Evolutionary conservation across 192 early-diverging fungal genomes (phyloP), one percentile per base, ranked within the genome.

Genomic region (Coemansia sp.): DNA sequence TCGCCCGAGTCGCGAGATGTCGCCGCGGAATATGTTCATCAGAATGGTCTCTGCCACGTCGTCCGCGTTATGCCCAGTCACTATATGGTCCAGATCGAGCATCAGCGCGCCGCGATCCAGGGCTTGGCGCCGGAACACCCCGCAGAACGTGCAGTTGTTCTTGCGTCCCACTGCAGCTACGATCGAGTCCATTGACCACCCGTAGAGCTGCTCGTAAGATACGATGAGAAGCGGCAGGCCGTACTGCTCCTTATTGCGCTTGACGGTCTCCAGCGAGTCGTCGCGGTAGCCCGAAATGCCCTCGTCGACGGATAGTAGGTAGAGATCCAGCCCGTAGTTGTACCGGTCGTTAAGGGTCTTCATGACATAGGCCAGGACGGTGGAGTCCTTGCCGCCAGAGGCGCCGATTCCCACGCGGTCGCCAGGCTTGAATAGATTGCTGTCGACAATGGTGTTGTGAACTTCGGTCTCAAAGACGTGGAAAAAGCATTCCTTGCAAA

Each of bases 141-240:
- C 97, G 69, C 97, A 99, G 71, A 97, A 99, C 13, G 97, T 99
- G 79, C 97, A 99, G 77, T 99, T 99, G 76, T 97, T 99, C 75
- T 98, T 97, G 58, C 90, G 85, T 0, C 97, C 97, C 18, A 97
- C 91, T 52, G 95, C 89, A 59, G 88, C 87, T 6, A 99, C 97
- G 71, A 99, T 98, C 28, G 89, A 84, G 83, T 99, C 97, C 97
- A 99, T 99, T 45, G 88, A 92, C 97, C 97, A 99, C 16, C 94
- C 94, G 79, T 97, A 99, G 10, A 99, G 85, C 66, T 97, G 91
- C 64, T 91, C 86, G 66, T 99, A 99, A 1, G 93, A 95, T 18
- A 99, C 89, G 61, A 99, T 95, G 64, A 92, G 88, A 3, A 99
- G 76, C 2, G 97, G 97, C 58, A 99, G 87, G 12, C 84, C 85